Evolutionary conservation across 352 stramenopile genomes (phyloP), one percentile per base, ranked within the genome.

Genomic region (Globisporangium alternatum): DNA sequence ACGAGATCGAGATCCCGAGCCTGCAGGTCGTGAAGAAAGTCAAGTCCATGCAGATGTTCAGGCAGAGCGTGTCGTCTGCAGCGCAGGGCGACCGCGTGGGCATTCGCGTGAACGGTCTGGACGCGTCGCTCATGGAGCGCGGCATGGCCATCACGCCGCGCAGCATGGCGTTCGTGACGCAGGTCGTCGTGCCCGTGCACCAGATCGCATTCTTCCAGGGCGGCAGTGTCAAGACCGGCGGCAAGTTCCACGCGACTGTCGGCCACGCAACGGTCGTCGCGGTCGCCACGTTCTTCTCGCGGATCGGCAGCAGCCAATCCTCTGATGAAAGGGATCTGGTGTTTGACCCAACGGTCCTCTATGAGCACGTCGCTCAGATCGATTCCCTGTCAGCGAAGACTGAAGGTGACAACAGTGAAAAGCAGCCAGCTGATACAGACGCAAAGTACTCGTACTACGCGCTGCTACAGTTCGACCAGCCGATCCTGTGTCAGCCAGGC

Each of bases 31-130:
- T 90, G 60, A 90, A 96, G 39, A 99, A 98, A 70, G 89, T 99
- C 62, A 99, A 99, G 70, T 97, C 86, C 30, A 91, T 99, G 67
- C 97, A 99, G 77, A 98, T 98, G 82, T 99, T 99, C 75, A 93
- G 96, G 70, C 79, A 88, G 51, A 83, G 87, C 25, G 95, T 98
- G 5, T 62, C 78, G 35, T 28, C 31, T 1, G 91, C 82, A 17
- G 70, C 71, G 15, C 93, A 98, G 74, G 98, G 97, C 2, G 98
- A 99, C 82, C 87, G 98, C 41, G 96, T 98, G 6, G 98, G 93
- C 3, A 79, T 99, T 28, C 98, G 96, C 44, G 87, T 99, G 37
- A 81, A 82, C 35, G 81, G 76, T 1, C 61, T 91, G 3, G 83
- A 95, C 57, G 67, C 81, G 30, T 67, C 74, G 22, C 66, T 83